phyloP scores from a whole-genome alignment of 73 alveolate genomes.

The Paramecium biaurelia region DNA sequence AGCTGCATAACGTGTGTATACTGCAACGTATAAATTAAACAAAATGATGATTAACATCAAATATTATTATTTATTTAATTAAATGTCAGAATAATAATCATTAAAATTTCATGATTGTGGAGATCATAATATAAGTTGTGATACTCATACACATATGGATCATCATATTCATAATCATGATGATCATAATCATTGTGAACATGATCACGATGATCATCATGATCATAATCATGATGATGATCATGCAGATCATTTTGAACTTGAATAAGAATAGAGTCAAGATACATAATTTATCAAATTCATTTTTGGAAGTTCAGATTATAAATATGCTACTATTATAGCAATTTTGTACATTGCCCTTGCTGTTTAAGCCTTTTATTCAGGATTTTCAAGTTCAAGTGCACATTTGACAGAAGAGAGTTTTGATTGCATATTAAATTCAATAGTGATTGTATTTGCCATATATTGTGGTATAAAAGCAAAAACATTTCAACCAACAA shows the following conservation, averaged over 20 bases:
- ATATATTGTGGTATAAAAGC: neutral
- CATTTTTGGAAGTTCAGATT: neutral
- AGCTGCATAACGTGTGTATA: neutral
- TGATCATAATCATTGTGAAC: neutral
- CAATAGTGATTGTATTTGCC: neutral
- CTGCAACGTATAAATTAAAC: neutral
- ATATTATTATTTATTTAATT: neutral
- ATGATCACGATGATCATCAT: conserved; percentile 20
- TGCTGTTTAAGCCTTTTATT: neutral
- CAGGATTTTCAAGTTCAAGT: conserved; percentile 1
- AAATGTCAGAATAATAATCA: neutral
- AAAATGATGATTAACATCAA: neutral
- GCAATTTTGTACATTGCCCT: neutral
- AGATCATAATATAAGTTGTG: neutral
- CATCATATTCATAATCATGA: neutral
- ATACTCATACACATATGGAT: neutral
- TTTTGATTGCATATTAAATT: conserved; percentile 13
- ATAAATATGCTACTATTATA: neutral
- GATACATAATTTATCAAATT: neutral
- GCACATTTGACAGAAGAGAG: neutral
- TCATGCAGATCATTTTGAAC: neutral
- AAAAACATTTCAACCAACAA: neutral
- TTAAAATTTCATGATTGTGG: neutral
- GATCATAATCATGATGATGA: neutral
- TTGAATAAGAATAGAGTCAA: neutral